A percentile compares a stretch with the other conserved stretches of the same genome.
Conservation (phyloP, 352 stramenopile species). For the Pythium folliculosum region DNA sequence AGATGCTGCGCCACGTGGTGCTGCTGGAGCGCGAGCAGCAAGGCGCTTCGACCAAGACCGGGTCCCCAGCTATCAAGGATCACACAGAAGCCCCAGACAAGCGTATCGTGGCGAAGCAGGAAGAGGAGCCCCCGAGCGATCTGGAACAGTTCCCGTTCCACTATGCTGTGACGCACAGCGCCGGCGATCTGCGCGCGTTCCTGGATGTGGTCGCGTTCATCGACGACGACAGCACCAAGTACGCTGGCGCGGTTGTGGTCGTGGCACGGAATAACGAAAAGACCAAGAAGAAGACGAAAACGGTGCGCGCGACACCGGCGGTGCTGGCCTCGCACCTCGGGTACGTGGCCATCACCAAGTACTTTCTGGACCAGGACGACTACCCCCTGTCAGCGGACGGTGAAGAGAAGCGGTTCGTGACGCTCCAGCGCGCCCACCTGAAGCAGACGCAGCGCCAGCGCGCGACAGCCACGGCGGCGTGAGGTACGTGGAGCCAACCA, state of each 20-base stretch:
- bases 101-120: too few relatives aligned
- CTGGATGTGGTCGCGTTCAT: slow-evolving; percentile 7
- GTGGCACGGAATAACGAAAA: background rate
- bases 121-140: background rate
- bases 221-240: slow-evolving; percentile 2
- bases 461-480: background rate
- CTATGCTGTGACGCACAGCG: slow-evolving; percentile 10
- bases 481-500: background rate
- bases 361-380: slow-evolving; percentile 21
- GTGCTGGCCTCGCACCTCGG: slow-evolving; percentile 21
- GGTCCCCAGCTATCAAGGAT: too few relatives aligned
- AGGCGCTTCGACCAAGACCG: too few relatives aligned
- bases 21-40: background rate
- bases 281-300: background rate
- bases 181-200: slow-evolving; percentile 6
- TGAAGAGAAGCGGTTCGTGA: slow-evolving; percentile 19
- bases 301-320: slow-evolving; percentile 27
- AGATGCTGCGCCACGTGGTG: background rate
- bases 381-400: background rate
- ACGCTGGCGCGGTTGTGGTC: background rate
- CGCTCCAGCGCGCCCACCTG: slow-evolving; percentile 3
- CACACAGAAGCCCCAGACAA: too few relatives aligned
- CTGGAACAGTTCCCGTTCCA: slow-evolving; percentile 14
- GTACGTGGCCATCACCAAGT: slow-evolving; percentile 35
- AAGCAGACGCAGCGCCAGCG: background rate